These are phyloP conservation scores for Yueomyces sp. DNA, from an alignment of 1,139 yeast species.

Conservation along the genomic window DNA sequence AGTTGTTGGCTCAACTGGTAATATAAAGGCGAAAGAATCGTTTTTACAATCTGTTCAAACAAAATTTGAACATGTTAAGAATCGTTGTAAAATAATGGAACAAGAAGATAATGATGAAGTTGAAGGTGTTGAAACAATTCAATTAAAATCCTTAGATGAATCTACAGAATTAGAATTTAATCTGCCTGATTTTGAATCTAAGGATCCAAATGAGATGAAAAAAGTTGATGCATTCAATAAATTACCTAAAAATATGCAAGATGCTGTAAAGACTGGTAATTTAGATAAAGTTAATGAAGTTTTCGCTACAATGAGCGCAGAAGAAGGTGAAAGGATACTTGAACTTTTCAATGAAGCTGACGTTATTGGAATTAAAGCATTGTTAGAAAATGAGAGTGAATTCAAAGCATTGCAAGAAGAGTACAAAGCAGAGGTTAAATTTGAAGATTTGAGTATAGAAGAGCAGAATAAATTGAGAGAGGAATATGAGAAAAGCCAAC, in stretches of 20 bases:
- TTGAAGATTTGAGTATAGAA: conserved; percentile 1
- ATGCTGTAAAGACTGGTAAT: conserved; percentile 58
- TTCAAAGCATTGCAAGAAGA: conserved; percentile 43
- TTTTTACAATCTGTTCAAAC: conserved; percentile 46
- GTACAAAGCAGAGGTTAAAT: conserved; percentile 15
- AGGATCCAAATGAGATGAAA: conserved; percentile 33
- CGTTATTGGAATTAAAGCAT: conserved; percentile 68
- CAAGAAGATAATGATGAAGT: conserved; percentile 27
- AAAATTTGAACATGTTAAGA: conserved; percentile 70
- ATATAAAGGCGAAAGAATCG: conserved; percentile 40
- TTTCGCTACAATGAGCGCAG: conserved; percentile 62
- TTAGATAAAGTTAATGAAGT: conserved; percentile 76
- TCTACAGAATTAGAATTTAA: conserved; percentile 60
- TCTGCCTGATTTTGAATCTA: conserved; percentile 46
- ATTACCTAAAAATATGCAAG: conserved; percentile 54
- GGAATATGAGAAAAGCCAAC: conserved; percentile 7
- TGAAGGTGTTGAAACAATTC: conserved; percentile 64
- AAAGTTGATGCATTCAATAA: conserved; percentile 44
- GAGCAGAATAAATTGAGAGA: background rate
- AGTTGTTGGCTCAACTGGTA: conserved; percentile 34
- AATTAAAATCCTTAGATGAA: conserved; percentile 80
- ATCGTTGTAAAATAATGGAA: conserved; percentile 57
- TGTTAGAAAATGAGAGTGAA: conserved; percentile 61
- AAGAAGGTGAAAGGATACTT: conserved; percentile 68
- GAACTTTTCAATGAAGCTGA: conserved; percentile 71